Evolutionary conservation across 169 alveolate species (phyloP), one percentile per base, ranked within the genome.

Genomic region (Cryptosporidium bovis): DNA sequence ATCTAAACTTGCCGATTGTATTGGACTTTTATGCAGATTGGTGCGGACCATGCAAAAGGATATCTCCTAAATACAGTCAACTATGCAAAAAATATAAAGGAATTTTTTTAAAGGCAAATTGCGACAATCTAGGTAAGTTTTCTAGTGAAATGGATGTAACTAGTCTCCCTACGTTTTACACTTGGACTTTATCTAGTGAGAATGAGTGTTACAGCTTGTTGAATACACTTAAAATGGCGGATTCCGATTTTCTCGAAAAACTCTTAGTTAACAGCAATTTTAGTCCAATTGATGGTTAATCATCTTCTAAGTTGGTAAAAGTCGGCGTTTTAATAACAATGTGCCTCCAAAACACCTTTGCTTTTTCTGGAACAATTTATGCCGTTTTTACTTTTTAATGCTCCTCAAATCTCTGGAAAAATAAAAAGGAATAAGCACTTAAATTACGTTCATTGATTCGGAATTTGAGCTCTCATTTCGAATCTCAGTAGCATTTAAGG

Each of bases 11-110:
- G n/a, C 87, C 87, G 10, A 62, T 77, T 12, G 2, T 77, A 31
- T 40, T 77, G 34, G 87, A 60, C 51, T 77, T 56, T 62, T 77
- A 40, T 29, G 71, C 77, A n/a, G 71, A 55, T 18, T 77, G 87
- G 87, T 77, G 87, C 12, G 40, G 46, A 27, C 87, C 87, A 40
- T 77, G 87, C 77, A 77, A 77, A 77, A 62, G 55, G 16, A 77
- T 62, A 7, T 77, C 64, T 16, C 71, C 69, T 15, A 77, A 16
- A 3, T 77, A 44, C 46, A 46, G 33, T 5, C 29, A 3, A 5
- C 33, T 58, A n/a, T 44, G 77, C 34, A 60, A 62, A 29, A 48
- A 77, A 36, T 77, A 60, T 27, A 29, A 77, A 5, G 87, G 77
- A 13, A 77, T 77, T 20, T 77, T 77, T 62, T 36, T 62, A 6